phyloP scores from a whole-genome alignment of 306 rosid genomes.

The Amphicarpaea edgeworthii region DNA sequence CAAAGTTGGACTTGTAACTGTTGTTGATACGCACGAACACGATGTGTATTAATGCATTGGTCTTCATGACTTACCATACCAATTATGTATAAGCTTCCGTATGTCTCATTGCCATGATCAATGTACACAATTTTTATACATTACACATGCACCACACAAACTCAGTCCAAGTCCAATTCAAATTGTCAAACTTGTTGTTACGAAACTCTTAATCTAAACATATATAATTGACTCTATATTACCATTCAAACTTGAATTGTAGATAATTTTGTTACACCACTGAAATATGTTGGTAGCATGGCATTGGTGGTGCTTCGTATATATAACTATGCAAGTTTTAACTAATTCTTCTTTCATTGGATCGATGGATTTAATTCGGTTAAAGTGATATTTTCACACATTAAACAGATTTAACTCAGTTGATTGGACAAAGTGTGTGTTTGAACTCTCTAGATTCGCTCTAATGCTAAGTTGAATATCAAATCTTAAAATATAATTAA shows the following conservation, averaged over 20 bases:
- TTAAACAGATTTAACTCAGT: no score
- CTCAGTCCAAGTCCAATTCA: slow-evolving; percentile 26
- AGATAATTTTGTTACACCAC: slow-evolving; percentile 35
- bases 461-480: no score
- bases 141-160: not conserved
- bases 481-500: no score
- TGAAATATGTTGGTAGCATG: slow-evolving; percentile 36
- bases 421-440: no score
- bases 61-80: not conserved
- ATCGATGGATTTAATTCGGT: no score
- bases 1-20: slow-evolving; percentile 13
- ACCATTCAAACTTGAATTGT: slow-evolving; percentile 51
- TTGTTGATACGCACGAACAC: slow-evolving; percentile 32
- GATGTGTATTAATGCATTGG: not conserved
- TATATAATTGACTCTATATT: not conserved
- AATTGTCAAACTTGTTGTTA: slow-evolving; percentile 25
- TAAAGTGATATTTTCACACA: no score
- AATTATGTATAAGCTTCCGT: slow-evolving; percentile 38
- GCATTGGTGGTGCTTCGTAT: slow-evolving; percentile 42
- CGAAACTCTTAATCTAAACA: slow-evolving; percentile 14
- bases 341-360: no score
- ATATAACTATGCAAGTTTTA: no score
- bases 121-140: not conserved
- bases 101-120: slow-evolving; percentile 22
- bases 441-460: no score